phyloP scores from a whole-genome alignment of 2,329 filamentous ascomycete genomes.

The Lasiodiplodia hormozganensis region DNA sequence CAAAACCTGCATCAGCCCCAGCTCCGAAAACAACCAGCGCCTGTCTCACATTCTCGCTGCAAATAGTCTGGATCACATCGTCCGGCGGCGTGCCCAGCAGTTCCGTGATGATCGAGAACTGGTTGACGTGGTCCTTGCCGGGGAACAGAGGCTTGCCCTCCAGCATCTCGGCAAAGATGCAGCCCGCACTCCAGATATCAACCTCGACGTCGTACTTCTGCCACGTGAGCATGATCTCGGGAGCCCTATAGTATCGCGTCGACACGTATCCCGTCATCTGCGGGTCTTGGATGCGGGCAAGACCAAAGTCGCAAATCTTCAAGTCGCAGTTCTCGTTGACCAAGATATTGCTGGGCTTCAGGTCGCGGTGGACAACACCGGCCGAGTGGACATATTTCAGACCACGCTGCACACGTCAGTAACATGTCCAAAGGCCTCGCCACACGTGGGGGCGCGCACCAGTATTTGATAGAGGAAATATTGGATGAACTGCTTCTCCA shows the following conservation, averaged over 20 bases:
- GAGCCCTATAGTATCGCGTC: constrained; percentile 96
- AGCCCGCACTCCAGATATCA: constrained; percentile 98
- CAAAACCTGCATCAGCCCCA: constrained; percentile 34
- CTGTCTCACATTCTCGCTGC: constrained; percentile 86
- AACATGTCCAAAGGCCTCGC: background rate
- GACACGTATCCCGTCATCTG: constrained; percentile 99
- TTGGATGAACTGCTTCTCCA: constrained; percentile 99
- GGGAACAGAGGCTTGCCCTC: constrained; percentile 98
- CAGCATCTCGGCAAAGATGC: constrained; percentile 99
- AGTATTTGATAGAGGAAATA: constrained; percentile 99
- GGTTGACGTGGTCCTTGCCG: constrained; percentile 98
- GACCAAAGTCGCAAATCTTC: constrained; percentile 98
- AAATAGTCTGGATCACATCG: constrained; percentile 98
- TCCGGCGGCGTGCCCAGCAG: constrained; percentile 94
- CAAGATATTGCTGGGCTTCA: constrained; percentile 98
- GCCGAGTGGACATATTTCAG: constrained; percentile 99
- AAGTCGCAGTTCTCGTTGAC: constrained; percentile 99
- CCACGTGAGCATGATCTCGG: constrained; percentile 99
- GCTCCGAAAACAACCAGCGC: constrained; percentile 15
- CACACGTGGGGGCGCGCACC: constrained; percentile 61
- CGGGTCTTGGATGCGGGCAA: constrained; percentile 96
- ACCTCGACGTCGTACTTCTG: constrained; percentile 99
- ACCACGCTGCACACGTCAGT: constrained; percentile 71
- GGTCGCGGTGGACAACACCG: constrained; percentile 94
- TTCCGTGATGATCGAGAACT: constrained; percentile 99